Base-by-base conservation (phyloP, 2,329 filamentous ascomycete genomes). In the Curvularia sp. region DNA sequence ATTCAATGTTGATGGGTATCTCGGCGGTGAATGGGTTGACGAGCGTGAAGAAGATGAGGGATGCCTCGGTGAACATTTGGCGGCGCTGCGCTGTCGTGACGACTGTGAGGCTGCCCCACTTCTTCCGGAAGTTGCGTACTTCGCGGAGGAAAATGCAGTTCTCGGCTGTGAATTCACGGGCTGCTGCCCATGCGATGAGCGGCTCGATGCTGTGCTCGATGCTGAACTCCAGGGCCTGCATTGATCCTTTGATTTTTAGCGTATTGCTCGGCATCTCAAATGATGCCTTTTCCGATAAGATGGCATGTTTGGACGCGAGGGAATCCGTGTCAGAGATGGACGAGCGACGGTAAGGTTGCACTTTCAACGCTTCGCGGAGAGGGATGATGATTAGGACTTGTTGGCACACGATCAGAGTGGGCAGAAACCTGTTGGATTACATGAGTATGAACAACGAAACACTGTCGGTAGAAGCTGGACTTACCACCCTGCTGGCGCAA, bases 111-210 rank as follows among this genome's bases (percentile, higher is more conserved):
- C 50, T 42, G 0, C 60, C 65, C 74, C 74, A 77, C 49, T 75
- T 76, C 56, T 70, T 73, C 48, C 68, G 72, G 63, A 74, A 77
- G 60, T 75, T 76, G 19, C 73, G 72, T 2, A 76, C 74, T 67
- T 76, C 73, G n/a, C 74, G 73, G 10, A 77, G 66, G 59, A 77
- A 77, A 48, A 77, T 74, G 53, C 71, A 69, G 53, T 77, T 77
- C 32, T 77, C 74, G 38, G 74, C 74, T 1, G 74, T 76, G 59
- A 77, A 77, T 36, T 77, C 74, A 27, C 67, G 68, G 1, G 70
- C 68, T 10, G 74, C 74, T 2, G 74, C 71, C 73, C 73, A 77
- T 2, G 68, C 65, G n/a, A 76, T 76, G 21, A 77, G 64, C 0
- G 71, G 61, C 27, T 76, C 74, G 34, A 77, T 76, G 47, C 66